phyloP scores from a whole-genome alignment of 2,329 filamentous ascomycete species.

The Tolypocladium amazonense region DNA sequence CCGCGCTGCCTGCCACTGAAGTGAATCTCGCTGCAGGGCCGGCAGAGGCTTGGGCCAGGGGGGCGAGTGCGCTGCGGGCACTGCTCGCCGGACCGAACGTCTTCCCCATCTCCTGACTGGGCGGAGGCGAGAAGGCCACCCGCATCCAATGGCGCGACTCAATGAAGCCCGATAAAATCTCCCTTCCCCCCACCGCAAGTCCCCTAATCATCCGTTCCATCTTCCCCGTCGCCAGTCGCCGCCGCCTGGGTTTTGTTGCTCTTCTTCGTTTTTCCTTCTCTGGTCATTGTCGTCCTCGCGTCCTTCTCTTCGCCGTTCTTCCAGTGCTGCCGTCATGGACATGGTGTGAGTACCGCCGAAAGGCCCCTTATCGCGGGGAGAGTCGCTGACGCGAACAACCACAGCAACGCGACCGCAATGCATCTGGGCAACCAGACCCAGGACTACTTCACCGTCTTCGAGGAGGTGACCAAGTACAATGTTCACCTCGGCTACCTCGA shows the following conservation, averaged over 20 bases:
- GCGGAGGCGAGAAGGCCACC: background rate
- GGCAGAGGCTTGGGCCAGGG: background rate
- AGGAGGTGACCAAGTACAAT: constrained; percentile 62
- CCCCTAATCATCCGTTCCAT: background rate
- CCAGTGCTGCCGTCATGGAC: constrained; percentile 18
- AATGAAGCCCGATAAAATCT: constrained; percentile 7
- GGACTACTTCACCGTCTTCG: constrained; percentile 47
- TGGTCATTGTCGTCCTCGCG: background rate
- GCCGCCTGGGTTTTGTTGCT: background rate
- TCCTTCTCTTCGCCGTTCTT: background rate
- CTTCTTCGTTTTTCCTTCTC: background rate
- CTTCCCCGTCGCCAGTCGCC: background rate
- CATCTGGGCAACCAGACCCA: constrained; percentile 34
- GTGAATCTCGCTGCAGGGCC: background rate
- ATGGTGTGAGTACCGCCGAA: constrained; percentile 16
- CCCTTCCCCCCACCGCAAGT: constrained; percentile 3
- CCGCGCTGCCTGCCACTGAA: background rate
- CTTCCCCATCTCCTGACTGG: constrained; percentile 8
- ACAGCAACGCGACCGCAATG: constrained; percentile 40
- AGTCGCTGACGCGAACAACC: constrained; percentile 8
- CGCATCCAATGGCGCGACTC: background rate
- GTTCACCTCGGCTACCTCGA: constrained; percentile 79
- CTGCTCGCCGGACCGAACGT: background rate
- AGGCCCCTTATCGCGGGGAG: constrained; percentile 8
- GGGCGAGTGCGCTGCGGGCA: background rate